Conservation (phyloP, 2,329 filamentous ascomycete species). For the Aspergillus sp. region DNA sequence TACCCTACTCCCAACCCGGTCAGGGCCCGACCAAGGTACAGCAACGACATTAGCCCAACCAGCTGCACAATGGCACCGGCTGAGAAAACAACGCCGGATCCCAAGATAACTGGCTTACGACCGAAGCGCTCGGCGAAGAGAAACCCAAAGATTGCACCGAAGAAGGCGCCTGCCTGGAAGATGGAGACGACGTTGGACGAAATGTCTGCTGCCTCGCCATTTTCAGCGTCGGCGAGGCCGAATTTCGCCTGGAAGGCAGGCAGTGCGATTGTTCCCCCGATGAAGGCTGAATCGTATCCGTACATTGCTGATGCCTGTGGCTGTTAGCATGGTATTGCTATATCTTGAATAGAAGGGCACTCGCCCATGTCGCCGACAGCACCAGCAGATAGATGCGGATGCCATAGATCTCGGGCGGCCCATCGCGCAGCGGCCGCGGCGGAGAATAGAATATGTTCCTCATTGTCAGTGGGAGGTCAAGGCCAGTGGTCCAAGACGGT, state of each 20-base stretch:
- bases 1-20: constrained; percentile 54
- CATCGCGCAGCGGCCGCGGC: no score
- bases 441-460: no score
- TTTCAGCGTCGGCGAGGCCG: constrained; percentile 53
- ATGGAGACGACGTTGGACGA: constrained; percentile 74
- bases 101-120: no score
- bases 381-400: no score
- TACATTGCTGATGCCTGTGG: constrained; percentile 43
- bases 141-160: constrained; percentile 67
- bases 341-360: no score
- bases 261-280: constrained; percentile 71
- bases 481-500: no score
- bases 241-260: constrained; percentile 69
- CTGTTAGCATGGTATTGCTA: no score
- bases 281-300: constrained; percentile 70
- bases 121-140: constrained; percentile 50
- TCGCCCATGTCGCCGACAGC: no score
- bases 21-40: constrained; percentile 54
- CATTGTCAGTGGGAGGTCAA: no score
- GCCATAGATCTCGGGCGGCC: no score
- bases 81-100: no score
- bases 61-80: no score
- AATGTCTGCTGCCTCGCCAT: constrained; percentile 55
- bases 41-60: constrained; percentile 24
- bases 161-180: constrained; percentile 80